Percentiles rank a stretch among this genome's conserved stretches.
These are phyloP conservation scores for Wallacemonas sp. DNA, from an alignment of 208 protist genomes.

Conservation along the genomic window DNA sequence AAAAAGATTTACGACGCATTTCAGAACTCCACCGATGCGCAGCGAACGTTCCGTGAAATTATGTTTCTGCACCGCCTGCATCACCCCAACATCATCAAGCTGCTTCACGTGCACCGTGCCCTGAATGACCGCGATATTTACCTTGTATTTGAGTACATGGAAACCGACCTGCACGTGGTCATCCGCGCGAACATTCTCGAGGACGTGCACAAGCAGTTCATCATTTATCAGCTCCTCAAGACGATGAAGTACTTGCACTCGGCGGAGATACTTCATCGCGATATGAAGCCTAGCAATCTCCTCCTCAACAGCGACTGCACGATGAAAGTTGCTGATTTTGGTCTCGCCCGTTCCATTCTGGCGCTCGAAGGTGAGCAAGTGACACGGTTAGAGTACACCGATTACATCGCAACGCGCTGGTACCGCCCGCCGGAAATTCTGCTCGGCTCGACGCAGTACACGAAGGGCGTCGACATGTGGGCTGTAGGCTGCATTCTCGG, in stretches of 20 bases:
- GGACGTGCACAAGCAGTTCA: slow-evolving; percentile 97
- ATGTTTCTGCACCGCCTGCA: slow-evolving; percentile 96
- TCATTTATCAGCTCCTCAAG: slow-evolving; percentile 97
- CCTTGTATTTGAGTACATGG: slow-evolving; percentile 98
- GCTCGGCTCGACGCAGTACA: slow-evolving; percentile 95
- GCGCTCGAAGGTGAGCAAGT: slow-evolving; percentile 86
- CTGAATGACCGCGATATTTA: slow-evolving; percentile 98
- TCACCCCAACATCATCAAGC: slow-evolving; percentile 97
- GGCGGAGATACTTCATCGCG: slow-evolving; percentile 91
- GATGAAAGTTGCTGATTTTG: slow-evolving; percentile 98
- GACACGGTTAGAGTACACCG: slow-evolving; percentile 88
- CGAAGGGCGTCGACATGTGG: slow-evolving; percentile 98
- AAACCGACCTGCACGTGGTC: slow-evolving; percentile 93
- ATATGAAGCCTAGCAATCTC: slow-evolving; percentile 94
- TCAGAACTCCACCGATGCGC: slow-evolving; percentile 91
- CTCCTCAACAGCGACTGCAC: slow-evolving; percentile 93
- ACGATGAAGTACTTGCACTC: slow-evolving; percentile 96
- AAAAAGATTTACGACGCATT: slow-evolving; percentile 98
- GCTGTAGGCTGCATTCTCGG: slow-evolving; percentile 97
- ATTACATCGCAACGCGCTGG: slow-evolving; percentile 97
- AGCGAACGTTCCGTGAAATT: slow-evolving; percentile 97
- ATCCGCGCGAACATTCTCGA: slow-evolving; percentile 98
- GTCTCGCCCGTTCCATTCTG: slow-evolving; percentile 95
- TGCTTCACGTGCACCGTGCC: slow-evolving; percentile 96
- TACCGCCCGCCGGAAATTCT: slow-evolving; percentile 99